Percentiles rank a stretch among this genome's conserved stretches.
Evolutionary conservation across 2,329 filamentous ascomycete genomes (phyloP).

Genomic region (Colletotrichum abscissum): DNA sequence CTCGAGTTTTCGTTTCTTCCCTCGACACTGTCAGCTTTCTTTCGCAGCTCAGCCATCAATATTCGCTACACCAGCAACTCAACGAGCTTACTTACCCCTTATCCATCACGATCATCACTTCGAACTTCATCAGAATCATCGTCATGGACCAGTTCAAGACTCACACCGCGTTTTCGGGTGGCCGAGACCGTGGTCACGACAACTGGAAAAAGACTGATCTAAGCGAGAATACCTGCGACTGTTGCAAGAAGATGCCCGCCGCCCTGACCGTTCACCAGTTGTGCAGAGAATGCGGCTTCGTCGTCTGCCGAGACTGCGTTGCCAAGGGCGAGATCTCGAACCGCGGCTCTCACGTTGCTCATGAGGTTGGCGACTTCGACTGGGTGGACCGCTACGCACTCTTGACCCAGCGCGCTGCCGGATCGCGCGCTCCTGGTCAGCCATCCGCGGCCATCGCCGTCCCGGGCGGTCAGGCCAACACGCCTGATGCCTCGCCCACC

Average conservation of each 20-base stretch:
- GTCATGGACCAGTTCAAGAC: neutral
- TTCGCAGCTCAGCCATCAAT: neutral
- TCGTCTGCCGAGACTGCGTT: conserved; percentile 3
- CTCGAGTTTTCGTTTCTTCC: neutral
- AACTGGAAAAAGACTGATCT: neutral
- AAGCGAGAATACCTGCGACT: neutral
- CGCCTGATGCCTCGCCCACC: neutral
- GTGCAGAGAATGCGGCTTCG: neutral
- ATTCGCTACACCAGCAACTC: neutral
- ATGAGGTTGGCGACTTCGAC: neutral
- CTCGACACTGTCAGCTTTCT: neutral
- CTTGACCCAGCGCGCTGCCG: too few species aligned
- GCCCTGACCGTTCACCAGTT: neutral
- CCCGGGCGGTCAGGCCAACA: neutral
- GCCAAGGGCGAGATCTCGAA: neutral
- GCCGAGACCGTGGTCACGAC: neutral
- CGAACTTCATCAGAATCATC: neutral
- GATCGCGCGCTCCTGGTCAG: neutral
- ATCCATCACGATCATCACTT: neutral
- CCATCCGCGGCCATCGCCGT: neutral
- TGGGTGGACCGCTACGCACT: neutral
- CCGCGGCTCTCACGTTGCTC: neutral
- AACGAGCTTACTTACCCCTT: neutral
- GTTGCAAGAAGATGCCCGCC: neutral
- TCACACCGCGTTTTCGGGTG: neutral